Evolutionary conservation across 2,329 filamentous ascomycete genomes (phyloP).

Genomic region (Claviceps pazoutovae): DNA sequence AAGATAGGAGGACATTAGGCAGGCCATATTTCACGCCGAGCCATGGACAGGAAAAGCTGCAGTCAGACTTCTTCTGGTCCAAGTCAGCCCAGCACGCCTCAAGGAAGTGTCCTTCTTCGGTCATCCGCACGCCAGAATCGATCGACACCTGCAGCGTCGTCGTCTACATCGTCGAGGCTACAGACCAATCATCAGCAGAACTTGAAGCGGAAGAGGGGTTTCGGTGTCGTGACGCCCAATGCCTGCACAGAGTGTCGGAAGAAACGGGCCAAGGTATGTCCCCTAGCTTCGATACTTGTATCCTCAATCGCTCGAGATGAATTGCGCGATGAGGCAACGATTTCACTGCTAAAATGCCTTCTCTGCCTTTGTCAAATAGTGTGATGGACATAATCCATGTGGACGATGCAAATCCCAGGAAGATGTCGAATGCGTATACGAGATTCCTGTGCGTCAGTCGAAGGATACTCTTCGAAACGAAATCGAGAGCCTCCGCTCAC

Average conservation of each 20-base stretch:
- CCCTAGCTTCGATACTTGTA: neutral
- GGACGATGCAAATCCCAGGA: conserved; percentile 40
- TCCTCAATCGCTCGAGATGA: neutral
- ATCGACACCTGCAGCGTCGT: conserved; percentile 5
- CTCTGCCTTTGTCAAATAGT: conserved; percentile 23
- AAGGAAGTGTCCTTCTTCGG: conserved; percentile 16
- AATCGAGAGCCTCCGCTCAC: conserved; percentile 41
- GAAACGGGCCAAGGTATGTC: conserved; percentile 44
- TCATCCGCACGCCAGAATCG: conserved; percentile 5
- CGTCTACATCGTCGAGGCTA: conserved; percentile 10
- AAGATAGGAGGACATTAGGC: neutral
- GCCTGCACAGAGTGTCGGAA: conserved; percentile 48
- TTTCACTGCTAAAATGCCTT: neutral
- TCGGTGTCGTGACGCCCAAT: conserved; percentile 44
- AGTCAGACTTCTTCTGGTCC: conserved; percentile 15
- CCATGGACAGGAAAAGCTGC: conserved; percentile 20
- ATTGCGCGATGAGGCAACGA: neutral
- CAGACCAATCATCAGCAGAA: conserved; percentile 15
- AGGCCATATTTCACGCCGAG: neutral
- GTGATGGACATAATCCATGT: conserved; percentile 44
- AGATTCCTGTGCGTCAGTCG: conserved; percentile 47
- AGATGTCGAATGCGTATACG: conserved; percentile 44
- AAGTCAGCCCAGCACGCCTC: conserved; percentile 21
- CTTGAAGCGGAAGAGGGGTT: conserved; percentile 39
- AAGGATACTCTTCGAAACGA: conserved; percentile 48